Base-by-base conservation (phyloP, 805 yeast genomes). In the Starmerella khaoyaiensis region DNA sequence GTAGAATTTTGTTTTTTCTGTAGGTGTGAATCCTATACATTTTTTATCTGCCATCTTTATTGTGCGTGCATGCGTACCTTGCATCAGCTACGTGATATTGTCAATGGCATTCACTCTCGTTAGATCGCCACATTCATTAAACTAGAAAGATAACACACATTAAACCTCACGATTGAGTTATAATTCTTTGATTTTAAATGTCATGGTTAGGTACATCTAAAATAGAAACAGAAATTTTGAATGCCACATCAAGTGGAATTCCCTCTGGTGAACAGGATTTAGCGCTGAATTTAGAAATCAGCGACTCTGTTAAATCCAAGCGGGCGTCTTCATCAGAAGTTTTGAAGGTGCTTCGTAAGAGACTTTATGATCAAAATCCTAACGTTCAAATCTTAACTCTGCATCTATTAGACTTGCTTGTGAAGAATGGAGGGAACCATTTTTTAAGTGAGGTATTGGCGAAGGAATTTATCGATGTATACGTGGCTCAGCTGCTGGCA, bases 401-500 rank as follows among this genome's bases (percentile, higher is more conserved):
- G 53, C 79, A 78, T 52, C 63, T 90, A 44, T 65, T 78, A 22
- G 97, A 90, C 50, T 68, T 82, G 31, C 80, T 94, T 59, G 77
- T 87, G 38, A 90, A 90, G 60, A 90, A 90, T 55, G 86, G 95
- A 32, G 98, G 98, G 6, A 65, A 66, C 33, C 93, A 82, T 50
- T 86, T 90, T 50, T 64, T 87, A 17, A 65, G 63, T 16, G 95
- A 83, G 51, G 65, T 86, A 21, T 72, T 87, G 23, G 69, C 86
- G 8, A 72, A 83, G 45, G 96, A 87, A 55, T 87, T 87, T 47
- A 69, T 84, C 61, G 94, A 80, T 55, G 74, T 82, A 19, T 60
- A 82, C 44, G 77, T 74, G 21, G 76, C 83, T 21, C 61, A 84
- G 46, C 76, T 76, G 27, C 52, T 61, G 29, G 53, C 68, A 0